Conservation (phyloP, 805 yeast genomes). For the Candida peoriensis region DNA sequence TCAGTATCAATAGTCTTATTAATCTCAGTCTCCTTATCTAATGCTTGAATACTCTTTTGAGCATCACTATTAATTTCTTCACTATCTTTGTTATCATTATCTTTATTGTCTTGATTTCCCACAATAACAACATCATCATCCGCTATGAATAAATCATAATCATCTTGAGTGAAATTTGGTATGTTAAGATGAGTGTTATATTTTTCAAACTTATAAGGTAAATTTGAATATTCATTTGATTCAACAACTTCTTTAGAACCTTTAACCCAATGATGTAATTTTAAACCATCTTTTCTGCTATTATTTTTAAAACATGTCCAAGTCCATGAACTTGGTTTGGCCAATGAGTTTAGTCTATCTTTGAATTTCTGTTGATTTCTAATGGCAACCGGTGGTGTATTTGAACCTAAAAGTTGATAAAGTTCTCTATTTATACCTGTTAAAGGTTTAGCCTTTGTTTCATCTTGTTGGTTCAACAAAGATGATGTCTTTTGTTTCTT, state of each 20-base stretch:
- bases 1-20: not conserved
- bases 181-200: constrained; percentile 65
- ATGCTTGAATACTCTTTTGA: too few relatives aligned
- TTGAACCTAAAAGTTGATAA: constrained; percentile 83
- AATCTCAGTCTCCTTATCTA: not conserved
- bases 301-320: constrained; percentile 54
- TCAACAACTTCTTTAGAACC: constrained; percentile 55
- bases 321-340: constrained; percentile 81
- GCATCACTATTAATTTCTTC: constrained; percentile 3
- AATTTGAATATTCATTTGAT: constrained; percentile 22
- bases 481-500: constrained; percentile 28
- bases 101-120: constrained; percentile 1
- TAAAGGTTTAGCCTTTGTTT: constrained; percentile 23
- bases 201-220: constrained; percentile 66
- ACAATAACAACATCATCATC: too few relatives aligned
- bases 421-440: constrained; percentile 87
- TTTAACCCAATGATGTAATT: constrained; percentile 81
- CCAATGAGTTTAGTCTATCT: constrained; percentile 53
- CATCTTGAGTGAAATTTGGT: constrained; percentile 62
- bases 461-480: constrained; percentile 5
- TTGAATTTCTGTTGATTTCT: constrained; percentile 49
- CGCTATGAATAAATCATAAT: constrained; percentile 49
- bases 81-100: constrained; percentile 3
- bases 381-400: constrained; percentile 80
- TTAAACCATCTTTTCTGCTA: constrained; percentile 45